These are phyloP conservation scores for Coemansia sp. DNA, from an alignment of 192 early-diverging fungal genomes.

Conservation along the genomic window DNA sequence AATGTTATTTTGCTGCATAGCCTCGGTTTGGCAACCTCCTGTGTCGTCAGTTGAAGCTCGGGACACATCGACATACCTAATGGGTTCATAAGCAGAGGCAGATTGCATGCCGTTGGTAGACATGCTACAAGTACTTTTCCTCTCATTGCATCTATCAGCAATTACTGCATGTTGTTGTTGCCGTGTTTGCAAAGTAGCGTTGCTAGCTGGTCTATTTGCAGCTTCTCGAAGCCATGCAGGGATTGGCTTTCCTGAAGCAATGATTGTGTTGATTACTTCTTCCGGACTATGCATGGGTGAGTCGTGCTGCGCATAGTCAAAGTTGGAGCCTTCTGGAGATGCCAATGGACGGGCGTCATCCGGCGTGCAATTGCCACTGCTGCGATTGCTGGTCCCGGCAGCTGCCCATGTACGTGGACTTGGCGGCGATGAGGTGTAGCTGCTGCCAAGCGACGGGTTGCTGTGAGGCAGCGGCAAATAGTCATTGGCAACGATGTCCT, in stretches of 20 bases:
- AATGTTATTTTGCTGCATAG: neutral
- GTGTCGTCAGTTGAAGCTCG: conserved; percentile 11
- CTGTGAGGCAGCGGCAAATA: conserved; percentile 24
- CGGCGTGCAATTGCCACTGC: conserved; percentile 1
- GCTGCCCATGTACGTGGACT: neutral
- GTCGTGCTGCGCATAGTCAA: neutral
- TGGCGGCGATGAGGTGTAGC: conserved; percentile 4
- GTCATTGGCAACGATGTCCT: conserved; percentile 28
- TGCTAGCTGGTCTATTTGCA: neutral
- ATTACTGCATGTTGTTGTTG: neutral
- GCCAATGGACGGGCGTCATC: neutral
- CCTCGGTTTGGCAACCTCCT: neutral
- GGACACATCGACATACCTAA: conserved; percentile 19
- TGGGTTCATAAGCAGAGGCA: conserved; percentile 9
- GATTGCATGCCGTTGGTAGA: conserved; percentile 21
- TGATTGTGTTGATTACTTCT: conserved; percentile 38
- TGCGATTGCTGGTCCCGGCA: conserved; percentile 7
- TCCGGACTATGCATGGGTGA: conserved; percentile 19
- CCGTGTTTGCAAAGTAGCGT: neutral
- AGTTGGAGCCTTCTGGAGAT: neutral
- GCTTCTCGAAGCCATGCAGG: conserved; percentile 47
- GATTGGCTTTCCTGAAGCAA: conserved; percentile 43
- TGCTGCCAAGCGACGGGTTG: conserved; percentile 31
- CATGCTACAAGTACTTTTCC: conserved; percentile 13
- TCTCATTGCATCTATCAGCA: neutral